Evolutionary conservation across 352 stramenopile genomes (phyloP), one percentile per base, ranked within the genome.

Genomic region (Globisporangium solare): DNA sequence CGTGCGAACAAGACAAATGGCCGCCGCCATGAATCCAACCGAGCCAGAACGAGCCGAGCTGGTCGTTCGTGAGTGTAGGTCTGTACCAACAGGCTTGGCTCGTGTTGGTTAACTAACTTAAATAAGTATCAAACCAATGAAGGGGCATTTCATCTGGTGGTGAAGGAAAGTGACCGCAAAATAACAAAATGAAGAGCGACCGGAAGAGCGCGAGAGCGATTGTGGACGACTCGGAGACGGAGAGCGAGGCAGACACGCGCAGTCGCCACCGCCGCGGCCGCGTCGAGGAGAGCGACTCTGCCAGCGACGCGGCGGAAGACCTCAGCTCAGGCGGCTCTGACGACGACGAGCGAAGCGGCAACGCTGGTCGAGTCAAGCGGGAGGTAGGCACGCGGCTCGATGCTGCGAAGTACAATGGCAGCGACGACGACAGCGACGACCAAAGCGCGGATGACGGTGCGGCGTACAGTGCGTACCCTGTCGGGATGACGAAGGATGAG

Each of bases 201-300:
- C 12, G 5, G 2, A n/a, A 43, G 39, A n/a, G 7, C 7, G 18
- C 5, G 39, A n/a, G 39, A 51, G 46, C 7, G 24, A 18, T 22
- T 51, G 46, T 51, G 20, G 60, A 71, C 7, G 46, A 48, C 6
- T 60, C 72, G 22, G 58, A 67, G 32, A 72, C 70, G 15, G 66
- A 73, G 40, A 73, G 64, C 20, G 61, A 73, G 0, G 45, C n/a
- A 3, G 63, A 65, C 6, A 35, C 27, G 27, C 35, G 43, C 15
- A 18, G 17, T 12, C 15, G 46, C 0, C 17, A 22, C 27, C n/a
- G 5, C 37, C 6, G 21, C n/a, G n/a, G n/a, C n/a, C 13, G 27
- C 27, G 27, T 35, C 7, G 39, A 17, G 52, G 14, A 60, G 24
- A 73, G 62, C 18, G 48, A 73, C 32, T 68, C 52, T 20, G 57